These are phyloP conservation scores for Viridothelium virens DNA, from an alignment of 495 filamentous ascomycete genomes.

Conservation along the genomic window DNA sequence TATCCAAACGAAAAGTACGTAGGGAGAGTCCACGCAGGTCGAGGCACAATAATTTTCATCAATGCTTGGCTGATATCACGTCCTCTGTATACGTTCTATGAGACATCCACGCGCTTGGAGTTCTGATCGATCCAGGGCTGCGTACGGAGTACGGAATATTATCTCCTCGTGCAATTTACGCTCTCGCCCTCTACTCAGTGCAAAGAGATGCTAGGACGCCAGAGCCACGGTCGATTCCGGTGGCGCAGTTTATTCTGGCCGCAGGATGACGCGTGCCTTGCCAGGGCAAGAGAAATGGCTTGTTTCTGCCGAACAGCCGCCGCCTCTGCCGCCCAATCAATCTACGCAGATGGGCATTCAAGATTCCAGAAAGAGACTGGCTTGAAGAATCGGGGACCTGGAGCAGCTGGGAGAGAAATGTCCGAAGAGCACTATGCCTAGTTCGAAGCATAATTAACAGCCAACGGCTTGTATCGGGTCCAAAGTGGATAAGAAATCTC, in stretches of 20 bases:
- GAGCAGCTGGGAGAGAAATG: neutral
- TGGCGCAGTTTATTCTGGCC: slow-evolving; percentile 4
- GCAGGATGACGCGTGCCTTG: slow-evolving; percentile 3
- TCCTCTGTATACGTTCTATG: no score
- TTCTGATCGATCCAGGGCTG: neutral
- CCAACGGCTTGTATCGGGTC: neutral
- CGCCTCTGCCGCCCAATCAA: neutral
- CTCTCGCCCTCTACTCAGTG: no score
- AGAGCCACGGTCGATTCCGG: neutral
- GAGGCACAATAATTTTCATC: no score
- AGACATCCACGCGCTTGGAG: neutral
- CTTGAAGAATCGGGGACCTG: neutral
- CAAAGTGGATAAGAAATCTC: slow-evolving; percentile 3
- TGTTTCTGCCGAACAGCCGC: slow-evolving; percentile 3
- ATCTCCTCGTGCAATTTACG: no score
- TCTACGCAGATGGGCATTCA: neutral
- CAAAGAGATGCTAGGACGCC: neutral
- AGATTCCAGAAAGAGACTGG: neutral
- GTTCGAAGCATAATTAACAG: neutral
- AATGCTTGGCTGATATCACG: no score
- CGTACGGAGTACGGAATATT: neutral
- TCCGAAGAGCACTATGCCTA: neutral
- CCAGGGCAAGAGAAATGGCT: neutral
- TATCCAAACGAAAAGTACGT: no score
- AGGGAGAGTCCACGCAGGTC: no score